These are phyloP conservation scores for Phytophthora fragariae DNA, from an alignment of 352 stramenopile species.

Conservation along the genomic window DNA sequence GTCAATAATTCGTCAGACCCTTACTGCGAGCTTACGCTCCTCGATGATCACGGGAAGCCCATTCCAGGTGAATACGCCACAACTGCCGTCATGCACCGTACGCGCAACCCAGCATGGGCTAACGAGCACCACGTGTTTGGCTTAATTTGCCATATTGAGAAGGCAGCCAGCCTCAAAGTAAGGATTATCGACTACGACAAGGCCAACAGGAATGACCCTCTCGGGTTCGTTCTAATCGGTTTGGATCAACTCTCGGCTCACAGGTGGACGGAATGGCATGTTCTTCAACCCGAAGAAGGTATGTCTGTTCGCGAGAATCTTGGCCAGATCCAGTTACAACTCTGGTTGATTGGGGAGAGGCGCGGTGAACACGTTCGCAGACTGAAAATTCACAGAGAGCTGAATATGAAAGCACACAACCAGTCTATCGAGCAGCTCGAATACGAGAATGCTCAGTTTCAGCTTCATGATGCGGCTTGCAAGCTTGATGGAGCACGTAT, in stretches of 20 bases:
- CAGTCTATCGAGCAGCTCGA: constrained; percentile 69
- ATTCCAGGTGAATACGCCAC: constrained; percentile 61
- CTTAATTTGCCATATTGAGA: constrained; percentile 63
- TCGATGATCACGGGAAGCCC: constrained; percentile 59
- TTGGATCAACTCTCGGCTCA: constrained; percentile 61
- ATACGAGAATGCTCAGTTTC: constrained; percentile 71
- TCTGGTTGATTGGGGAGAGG: constrained; percentile 68
- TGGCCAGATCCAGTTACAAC: constrained; percentile 60
- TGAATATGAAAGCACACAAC: constrained; percentile 63
- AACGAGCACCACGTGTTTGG: constrained; percentile 75
- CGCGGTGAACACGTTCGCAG: constrained; percentile 57
- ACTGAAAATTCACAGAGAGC: constrained; percentile 64
- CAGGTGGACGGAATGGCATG: constrained; percentile 60
- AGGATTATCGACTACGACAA: constrained; percentile 65
- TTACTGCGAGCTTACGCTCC: constrained; percentile 65
- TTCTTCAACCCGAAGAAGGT: constrained; percentile 48
- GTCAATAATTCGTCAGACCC: constrained; percentile 73
- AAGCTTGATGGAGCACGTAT: constrained; percentile 78
- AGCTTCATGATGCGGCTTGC: constrained; percentile 69
- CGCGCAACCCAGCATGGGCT: constrained; percentile 63
- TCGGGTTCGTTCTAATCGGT: constrained; percentile 57
- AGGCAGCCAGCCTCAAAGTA: constrained; percentile 59
- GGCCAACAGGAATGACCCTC: constrained; percentile 59
- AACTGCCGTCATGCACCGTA: constrained; percentile 65
- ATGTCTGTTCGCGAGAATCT: constrained; percentile 60